phyloP scores from a whole-genome alignment of 139 green algal species.

The Axilococcus clingmanii region DNA sequence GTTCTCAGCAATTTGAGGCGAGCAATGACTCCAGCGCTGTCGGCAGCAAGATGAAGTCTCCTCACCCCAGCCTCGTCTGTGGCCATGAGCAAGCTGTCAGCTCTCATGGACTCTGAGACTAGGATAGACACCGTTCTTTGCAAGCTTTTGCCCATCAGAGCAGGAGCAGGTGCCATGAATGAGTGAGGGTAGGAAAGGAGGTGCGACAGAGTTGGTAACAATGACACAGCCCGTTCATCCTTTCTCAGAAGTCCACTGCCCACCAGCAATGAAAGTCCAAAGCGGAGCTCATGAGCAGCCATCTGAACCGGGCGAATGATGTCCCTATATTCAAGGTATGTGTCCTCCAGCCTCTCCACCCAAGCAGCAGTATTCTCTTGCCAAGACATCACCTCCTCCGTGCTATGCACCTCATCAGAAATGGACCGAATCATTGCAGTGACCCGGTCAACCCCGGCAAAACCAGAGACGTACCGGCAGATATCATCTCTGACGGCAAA shows the following conservation, averaged over 20 bases:
- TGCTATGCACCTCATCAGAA: too few relatives aligned
- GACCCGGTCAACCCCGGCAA: slow-evolving; percentile 15
- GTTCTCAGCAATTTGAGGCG: slow-evolving; percentile 35
- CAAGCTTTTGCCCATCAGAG: not conserved
- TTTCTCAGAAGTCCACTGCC: not conserved
- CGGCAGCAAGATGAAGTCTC: slow-evolving; percentile 2
- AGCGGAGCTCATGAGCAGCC: slow-evolving; percentile 52
- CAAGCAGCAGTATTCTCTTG: slow-evolving; percentile 45
- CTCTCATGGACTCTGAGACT: not conserved
- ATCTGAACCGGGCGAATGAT: slow-evolving; percentile 74
- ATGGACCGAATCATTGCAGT: not conserved
- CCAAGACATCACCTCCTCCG: slow-evolving; percentile 12
- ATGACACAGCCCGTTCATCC: not conserved
- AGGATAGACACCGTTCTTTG: not conserved
- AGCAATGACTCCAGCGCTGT: slow-evolving; percentile 41
- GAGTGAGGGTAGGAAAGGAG: not conserved
- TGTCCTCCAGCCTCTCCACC: slow-evolving; percentile 24
- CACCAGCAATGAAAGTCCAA: slow-evolving; percentile 46
- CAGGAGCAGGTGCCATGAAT: too few relatives aligned
- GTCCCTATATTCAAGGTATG: slow-evolving; percentile 71
- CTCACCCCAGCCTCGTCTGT: not conserved
- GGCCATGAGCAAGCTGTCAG: not conserved
- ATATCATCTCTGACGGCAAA: slow-evolving; percentile 29
- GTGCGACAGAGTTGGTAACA: not conserved
- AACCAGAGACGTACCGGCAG: slow-evolving; percentile 25